These are phyloP conservation scores for Rhizoclosmatium sp. DNA, from an alignment of 192 early-diverging fungal species.

Conservation along the genomic window DNA sequence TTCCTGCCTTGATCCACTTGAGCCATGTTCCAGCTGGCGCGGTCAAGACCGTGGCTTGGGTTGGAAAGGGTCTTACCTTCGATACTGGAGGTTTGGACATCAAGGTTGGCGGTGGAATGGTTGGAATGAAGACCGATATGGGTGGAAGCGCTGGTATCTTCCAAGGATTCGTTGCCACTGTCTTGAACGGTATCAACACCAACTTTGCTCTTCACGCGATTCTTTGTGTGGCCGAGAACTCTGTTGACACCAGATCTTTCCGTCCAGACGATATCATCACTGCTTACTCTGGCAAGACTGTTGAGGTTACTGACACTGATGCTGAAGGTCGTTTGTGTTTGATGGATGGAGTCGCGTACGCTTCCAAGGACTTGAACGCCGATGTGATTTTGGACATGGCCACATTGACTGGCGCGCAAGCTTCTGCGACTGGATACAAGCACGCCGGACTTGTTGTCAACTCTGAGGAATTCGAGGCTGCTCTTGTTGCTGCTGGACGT, in stretches of 20 bases:
- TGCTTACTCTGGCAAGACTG: slow-evolving; percentile 59
- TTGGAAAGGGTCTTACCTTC: slow-evolving; percentile 68
- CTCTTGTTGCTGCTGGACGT: slow-evolving; percentile 47
- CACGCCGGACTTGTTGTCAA: slow-evolving; percentile 51
- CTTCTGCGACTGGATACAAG: slow-evolving; percentile 54
- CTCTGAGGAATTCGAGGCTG: slow-evolving; percentile 47
- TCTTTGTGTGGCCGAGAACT: slow-evolving; percentile 64
- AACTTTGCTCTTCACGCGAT: slow-evolving; percentile 47
- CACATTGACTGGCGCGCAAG: slow-evolving; percentile 63
- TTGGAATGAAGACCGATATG: slow-evolving; percentile 61
- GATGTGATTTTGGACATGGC: slow-evolving; percentile 62
- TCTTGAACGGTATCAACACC: slow-evolving; percentile 17
- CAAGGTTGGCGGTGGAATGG: slow-evolving; percentile 48
- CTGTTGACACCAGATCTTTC: slow-evolving; percentile 42
- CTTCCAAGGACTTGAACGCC: slow-evolving; percentile 51
- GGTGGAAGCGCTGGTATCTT: slow-evolving; percentile 60
- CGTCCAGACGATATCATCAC: slow-evolving; percentile 57
- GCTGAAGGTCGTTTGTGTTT: slow-evolving; percentile 55
- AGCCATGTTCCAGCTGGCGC: slow-evolving; percentile 36
- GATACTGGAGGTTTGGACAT: slow-evolving; percentile 60
- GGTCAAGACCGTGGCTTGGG: slow-evolving; percentile 55
- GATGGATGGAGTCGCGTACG: slow-evolving; percentile 60
- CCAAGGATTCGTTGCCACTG: slow-evolving; percentile 54
- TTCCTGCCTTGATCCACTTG: slow-evolving; percentile 55
- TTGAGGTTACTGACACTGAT: slow-evolving; percentile 66